Evolutionary conservation across 2,329 filamentous ascomycete species (phyloP).

Genomic region (Neurospora sp.): DNA sequence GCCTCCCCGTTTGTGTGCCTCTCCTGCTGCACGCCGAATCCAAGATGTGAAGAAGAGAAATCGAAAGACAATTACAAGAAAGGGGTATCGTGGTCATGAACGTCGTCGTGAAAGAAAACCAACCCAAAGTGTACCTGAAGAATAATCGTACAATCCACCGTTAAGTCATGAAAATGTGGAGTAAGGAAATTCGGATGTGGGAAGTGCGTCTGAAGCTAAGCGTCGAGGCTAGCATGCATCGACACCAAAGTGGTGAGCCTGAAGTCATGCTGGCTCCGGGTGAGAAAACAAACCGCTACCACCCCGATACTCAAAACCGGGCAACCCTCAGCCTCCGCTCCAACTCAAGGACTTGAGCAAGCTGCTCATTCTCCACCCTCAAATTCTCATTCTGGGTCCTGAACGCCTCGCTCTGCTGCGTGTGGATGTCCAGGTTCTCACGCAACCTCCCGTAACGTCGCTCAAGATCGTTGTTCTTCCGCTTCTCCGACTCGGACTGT

Average conservation of each 20-base stretch:
- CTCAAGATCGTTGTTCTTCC: conserved; percentile 19
- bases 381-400: conserved; percentile 9
- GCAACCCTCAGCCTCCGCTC: not conserved
- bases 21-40: not conserved
- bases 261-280: not conserved
- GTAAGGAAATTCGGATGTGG: not conserved
- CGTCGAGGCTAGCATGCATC: too few relatives aligned
- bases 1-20: not conserved
- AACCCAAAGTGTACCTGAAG: not conserved
- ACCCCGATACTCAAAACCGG: not conserved
- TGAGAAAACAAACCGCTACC: not conserved
- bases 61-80: not conserved
- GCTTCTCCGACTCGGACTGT: conserved; percentile 12
- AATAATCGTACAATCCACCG: not conserved
- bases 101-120: not conserved
- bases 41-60: not conserved
- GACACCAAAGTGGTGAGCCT: too few relatives aligned
- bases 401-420: conserved; percentile 21
- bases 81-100: not conserved
- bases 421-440: conserved; percentile 17
- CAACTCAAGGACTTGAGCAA: not conserved
- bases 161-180: not conserved
- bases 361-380: not conserved
- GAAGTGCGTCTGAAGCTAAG: not conserved
- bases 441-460: conserved; percentile 13